Evolutionary conservation across 2,329 filamentous ascomycete species (phyloP).

Genomic region (Alternaria brassicicola): DNA sequence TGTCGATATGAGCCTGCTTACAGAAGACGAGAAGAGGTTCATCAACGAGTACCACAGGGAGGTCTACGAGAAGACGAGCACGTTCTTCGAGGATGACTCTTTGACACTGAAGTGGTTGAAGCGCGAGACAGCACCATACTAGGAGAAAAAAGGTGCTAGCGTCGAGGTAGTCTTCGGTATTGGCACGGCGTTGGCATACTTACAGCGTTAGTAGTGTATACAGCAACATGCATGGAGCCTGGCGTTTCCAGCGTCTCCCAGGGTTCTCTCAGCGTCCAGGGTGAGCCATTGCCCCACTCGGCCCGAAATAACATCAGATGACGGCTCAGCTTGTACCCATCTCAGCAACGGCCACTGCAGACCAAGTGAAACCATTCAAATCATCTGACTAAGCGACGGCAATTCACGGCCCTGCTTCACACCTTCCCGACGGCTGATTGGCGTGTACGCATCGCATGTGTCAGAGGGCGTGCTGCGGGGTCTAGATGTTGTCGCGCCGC

Average conservation of each 20-base stretch:
- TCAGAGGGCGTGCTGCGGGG: slow-evolving; percentile 31
- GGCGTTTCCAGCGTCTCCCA: slow-evolving; percentile 19
- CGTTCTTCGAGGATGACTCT: slow-evolving; percentile 74
- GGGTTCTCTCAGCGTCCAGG: slow-evolving; percentile 7
- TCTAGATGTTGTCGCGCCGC: slow-evolving; percentile 16
- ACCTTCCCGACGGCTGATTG: slow-evolving; percentile 21
- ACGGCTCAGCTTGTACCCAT: slow-evolving; percentile 1
- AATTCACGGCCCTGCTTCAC: slow-evolving; percentile 28
- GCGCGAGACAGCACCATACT: slow-evolving; percentile 75
- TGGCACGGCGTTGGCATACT: slow-evolving; percentile 24
- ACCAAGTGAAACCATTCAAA: slow-evolving; percentile 2
- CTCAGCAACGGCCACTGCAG: slow-evolving; percentile 1
- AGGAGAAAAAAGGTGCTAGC: neutral
- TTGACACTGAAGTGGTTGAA: slow-evolving; percentile 80
- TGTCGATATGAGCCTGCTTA: slow-evolving; percentile 76
- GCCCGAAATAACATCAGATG: slow-evolving; percentile 10
- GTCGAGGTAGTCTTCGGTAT: slow-evolving; percentile 19
- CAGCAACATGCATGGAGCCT: slow-evolving; percentile 16
- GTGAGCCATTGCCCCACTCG: slow-evolving; percentile 17
- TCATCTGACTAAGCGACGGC: slow-evolving; percentile 30
- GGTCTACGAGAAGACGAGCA: slow-evolving; percentile 80
- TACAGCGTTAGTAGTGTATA: slow-evolving; percentile 20
- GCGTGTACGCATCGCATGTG: slow-evolving; percentile 24
- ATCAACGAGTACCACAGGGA: slow-evolving; percentile 84
- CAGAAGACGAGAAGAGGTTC: slow-evolving; percentile 77